Evolutionary conservation across 192 early-diverging fungal genomes (phyloP), one percentile per base, ranked within the genome.

Genomic region (Ambispora gerdemannii): DNA sequence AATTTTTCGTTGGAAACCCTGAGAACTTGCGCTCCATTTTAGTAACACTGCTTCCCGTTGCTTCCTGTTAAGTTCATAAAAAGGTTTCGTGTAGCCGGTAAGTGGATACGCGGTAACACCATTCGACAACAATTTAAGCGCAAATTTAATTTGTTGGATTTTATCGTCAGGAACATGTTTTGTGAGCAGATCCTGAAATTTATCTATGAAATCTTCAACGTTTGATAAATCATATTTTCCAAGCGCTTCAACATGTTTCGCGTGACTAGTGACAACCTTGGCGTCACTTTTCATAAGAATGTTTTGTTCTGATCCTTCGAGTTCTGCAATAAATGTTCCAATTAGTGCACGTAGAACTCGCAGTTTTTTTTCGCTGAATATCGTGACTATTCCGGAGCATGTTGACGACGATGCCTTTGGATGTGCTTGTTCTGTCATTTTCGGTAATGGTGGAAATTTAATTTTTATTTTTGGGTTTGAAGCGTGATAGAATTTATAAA

Each of bases 41-140:
- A 50, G n/a, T 11, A 86, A 38, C 3, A 73, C 80, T 17, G 47
- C 33, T 28, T 65, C 76, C 10, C 78, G 61, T 28, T 82, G 73
- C 19, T 63, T 50, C 28, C 38, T 20, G 20, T 64, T 8, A 8
- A 86, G 56, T 28, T 72, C 38, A 51, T 66, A 49, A 69, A 81
- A 80, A 47, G 75, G 52, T 35, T 63, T 71, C 13, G 28, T 55
- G 6, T 52, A 62, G 13, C 75, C 67, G 33, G 76, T 75, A 15
- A 83, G 31, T n/a, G 74, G 36, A 30, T 71, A 50, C 22, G 76
- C 64, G 11, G 76, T 79, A 32, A 71, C 6, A 38, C 63, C 32
- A 36, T 74, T 79, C 15, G 68, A 50, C 2, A 85, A 62, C 13
- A 66, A 22, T n/a, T 73, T 75, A 22, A 86, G 34, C 13, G 36